phyloP scores from a whole-genome alignment of 2,329 filamentous ascomycete species.

The Curvularia lunata region DNA sequence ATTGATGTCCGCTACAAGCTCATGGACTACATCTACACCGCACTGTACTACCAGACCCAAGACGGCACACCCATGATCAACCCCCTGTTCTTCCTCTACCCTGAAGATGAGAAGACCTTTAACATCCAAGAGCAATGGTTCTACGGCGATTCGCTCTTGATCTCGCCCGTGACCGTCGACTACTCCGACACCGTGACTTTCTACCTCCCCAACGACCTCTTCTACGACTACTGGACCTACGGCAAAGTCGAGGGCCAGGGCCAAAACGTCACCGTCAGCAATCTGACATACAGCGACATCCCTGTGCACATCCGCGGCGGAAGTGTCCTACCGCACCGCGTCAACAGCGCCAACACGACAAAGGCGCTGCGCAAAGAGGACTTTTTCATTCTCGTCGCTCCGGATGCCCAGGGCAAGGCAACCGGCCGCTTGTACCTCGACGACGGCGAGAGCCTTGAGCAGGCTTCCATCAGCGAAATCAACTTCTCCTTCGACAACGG shows the following conservation, averaged over 20 bases:
- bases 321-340: conserved; percentile 67
- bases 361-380: conserved; percentile 67
- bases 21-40: conserved; percentile 82
- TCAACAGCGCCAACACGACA: conserved; percentile 64
- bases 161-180: conserved; percentile 62
- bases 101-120: conserved; percentile 60
- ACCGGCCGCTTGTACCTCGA: conserved; percentile 75
- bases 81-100: conserved; percentile 77
- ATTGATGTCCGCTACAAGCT: conserved; percentile 76
- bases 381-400: conserved; percentile 75
- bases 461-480: conserved; percentile 63
- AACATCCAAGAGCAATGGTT: conserved; percentile 64
- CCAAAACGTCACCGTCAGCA: conserved; percentile 50
- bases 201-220: conserved; percentile 64
- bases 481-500: conserved; percentile 65
- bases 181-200: conserved; percentile 60
- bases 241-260: conserved; percentile 56
- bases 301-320: conserved; percentile 73
- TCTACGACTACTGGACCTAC: conserved; percentile 67
- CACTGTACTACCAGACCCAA: conserved; percentile 64
- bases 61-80: conserved; percentile 70
- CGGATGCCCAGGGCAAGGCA: conserved; percentile 67
- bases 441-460: conserved; percentile 73
- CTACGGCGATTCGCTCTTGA: conserved; percentile 63
- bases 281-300: conserved; percentile 61